Evolutionary conservation across 2,329 filamentous ascomycete genomes (phyloP).

Genomic region (Dryadomyces quercus-mongolicae): DNA sequence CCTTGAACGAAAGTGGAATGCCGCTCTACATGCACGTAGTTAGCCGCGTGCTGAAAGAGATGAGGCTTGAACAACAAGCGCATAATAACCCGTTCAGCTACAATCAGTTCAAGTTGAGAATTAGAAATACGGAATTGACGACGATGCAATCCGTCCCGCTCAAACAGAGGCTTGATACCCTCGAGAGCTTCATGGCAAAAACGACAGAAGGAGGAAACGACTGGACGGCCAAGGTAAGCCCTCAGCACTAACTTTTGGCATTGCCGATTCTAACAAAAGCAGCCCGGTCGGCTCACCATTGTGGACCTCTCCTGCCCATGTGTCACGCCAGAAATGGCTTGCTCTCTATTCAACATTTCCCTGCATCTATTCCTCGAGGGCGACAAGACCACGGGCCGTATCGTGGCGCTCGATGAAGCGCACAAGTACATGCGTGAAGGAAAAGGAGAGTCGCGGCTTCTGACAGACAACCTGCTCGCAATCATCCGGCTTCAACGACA

Average conservation of each 20-base stretch:
- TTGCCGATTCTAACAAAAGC: not conserved
- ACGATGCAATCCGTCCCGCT: constrained; percentile 41
- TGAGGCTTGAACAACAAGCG: constrained; percentile 34
- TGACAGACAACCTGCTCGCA: constrained; percentile 50
- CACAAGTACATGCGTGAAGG: constrained; percentile 59
- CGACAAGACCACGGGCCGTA: constrained; percentile 33
- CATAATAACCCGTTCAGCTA: constrained; percentile 34
- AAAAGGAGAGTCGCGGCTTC: constrained; percentile 36
- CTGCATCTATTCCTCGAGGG: constrained; percentile 53
- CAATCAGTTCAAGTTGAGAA: constrained; percentile 32
- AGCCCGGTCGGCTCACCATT: constrained; percentile 24
- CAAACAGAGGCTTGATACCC: constrained; percentile 43
- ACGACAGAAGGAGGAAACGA: constrained; percentile 14
- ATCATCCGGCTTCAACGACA: constrained; percentile 63
- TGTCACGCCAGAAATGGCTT: constrained; percentile 53
- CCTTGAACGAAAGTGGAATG: constrained; percentile 26
- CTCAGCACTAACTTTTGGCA: not conserved
- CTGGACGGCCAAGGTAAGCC: constrained; percentile 17
- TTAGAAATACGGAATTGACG: constrained; percentile 26
- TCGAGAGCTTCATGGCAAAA: constrained; percentile 49
- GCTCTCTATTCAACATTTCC: constrained; percentile 60
- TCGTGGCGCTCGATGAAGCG: constrained; percentile 64
- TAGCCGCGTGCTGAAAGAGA: constrained; percentile 41
- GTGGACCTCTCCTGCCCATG: constrained; percentile 61
- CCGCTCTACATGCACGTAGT: constrained; percentile 49